A percentile compares a stretch with the other conserved stretches of the same genome.
Evolutionary conservation across 371 early-diverging fungal species (phyloP).

Genomic region (Mortierella sp.): DNA sequence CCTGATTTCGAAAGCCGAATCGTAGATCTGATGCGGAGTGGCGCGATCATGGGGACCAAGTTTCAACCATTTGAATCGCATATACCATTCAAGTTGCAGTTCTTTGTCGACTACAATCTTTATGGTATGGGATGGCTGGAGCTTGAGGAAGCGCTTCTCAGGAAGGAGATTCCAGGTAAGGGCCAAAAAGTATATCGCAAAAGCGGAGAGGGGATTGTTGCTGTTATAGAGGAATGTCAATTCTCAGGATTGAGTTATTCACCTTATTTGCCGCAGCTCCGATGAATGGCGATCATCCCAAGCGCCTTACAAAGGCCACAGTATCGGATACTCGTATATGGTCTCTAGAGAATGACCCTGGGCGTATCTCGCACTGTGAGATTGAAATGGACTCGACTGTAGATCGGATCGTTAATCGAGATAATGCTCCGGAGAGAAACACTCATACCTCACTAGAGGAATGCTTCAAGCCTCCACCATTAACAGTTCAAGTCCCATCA

Average conservation of each 20-base stretch:
- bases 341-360: conserved; percentile 42
- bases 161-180: conserved; percentile 51
- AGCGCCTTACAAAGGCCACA: conserved; percentile 30
- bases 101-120: conserved; percentile 93
- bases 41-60: conserved; percentile 73
- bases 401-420: conserved; percentile 78
- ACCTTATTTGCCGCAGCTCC: conserved; percentile 2
- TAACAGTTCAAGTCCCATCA: conserved; percentile 43
- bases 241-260: not conserved
- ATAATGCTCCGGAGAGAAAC: conserved; percentile 66
- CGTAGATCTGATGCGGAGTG: conserved; percentile 75
- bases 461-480: conserved; percentile 41
- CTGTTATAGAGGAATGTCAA: not conserved
- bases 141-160: conserved; percentile 56
- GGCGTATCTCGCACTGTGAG: conserved; percentile 74
- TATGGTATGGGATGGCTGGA: conserved; percentile 91
- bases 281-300: conserved; percentile 26
- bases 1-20: conserved; percentile 72
- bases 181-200: not conserved
- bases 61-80: conserved; percentile 91
- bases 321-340: conserved; percentile 41
- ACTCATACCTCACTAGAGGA: conserved; percentile 59
- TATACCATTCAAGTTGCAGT: conserved; percentile 89
- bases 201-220: not conserved
- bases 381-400: conserved; percentile 81